A percentile compares a stretch with the other conserved stretches of the same genome.
phyloP scores from a whole-genome alignment of 2,329 filamentous ascomycete genomes.

The Ophiognomonia clavigignenti-juglandacearum region DNA sequence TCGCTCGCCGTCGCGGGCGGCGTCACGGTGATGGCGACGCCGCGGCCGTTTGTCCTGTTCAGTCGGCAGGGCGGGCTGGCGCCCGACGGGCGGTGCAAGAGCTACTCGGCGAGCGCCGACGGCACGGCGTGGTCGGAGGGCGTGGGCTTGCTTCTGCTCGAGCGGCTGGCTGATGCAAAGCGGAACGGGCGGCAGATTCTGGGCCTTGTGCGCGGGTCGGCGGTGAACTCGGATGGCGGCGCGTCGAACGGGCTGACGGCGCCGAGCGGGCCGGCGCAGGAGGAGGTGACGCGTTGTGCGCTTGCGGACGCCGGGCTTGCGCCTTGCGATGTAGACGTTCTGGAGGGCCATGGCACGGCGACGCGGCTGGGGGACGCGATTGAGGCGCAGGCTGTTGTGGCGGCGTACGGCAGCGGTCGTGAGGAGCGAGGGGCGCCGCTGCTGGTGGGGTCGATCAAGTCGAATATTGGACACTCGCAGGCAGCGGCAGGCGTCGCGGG shows the following conservation, averaged over 20 bases:
- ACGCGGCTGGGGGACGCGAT: constrained; percentile 19
- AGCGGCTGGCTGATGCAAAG: constrained; percentile 36
- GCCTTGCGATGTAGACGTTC: constrained; percentile 23
- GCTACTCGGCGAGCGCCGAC: constrained; percentile 32
- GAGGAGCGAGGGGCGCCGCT: constrained; percentile 14
- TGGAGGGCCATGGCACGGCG: constrained; percentile 30
- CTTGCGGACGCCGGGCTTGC: constrained; percentile 17
- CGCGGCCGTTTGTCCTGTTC: not conserved
- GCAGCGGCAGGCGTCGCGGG: constrained; percentile 29
- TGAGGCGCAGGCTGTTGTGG: not conserved
- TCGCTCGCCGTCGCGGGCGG: constrained; percentile 4
- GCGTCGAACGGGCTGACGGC: constrained; percentile 21
- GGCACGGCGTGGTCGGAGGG: constrained; percentile 43
- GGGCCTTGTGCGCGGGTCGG: constrained; percentile 30
- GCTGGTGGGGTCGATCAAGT: constrained; percentile 29
- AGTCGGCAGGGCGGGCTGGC: constrained; percentile 13
- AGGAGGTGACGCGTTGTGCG: constrained; percentile 20
- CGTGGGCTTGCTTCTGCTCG: constrained; percentile 33
- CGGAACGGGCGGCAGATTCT: constrained; percentile 33
- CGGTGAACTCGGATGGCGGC: constrained; percentile 36
- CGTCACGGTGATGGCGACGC: constrained; percentile 2
- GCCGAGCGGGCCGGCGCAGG: constrained; percentile 21
- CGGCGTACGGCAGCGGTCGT: not conserved
- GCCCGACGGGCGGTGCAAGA: constrained; percentile 20
- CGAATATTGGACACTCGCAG: constrained; percentile 35